Evolutionary conservation across 495 filamentous ascomycete genomes (phyloP).

Genomic region (Daldinia bambusicola): DNA sequence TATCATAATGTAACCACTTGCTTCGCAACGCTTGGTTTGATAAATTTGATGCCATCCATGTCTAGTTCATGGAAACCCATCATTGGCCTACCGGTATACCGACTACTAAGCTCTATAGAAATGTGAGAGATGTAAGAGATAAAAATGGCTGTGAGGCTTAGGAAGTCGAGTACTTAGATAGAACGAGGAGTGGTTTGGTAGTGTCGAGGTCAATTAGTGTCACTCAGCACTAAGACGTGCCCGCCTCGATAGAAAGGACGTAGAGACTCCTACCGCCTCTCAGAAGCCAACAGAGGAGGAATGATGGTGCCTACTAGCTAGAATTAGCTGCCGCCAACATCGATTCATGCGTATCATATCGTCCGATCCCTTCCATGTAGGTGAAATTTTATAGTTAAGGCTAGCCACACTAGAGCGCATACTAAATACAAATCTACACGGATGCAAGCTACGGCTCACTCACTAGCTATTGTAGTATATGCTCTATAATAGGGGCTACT

Average conservation of each 20-base stretch:
- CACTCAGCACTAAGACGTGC: conserved; percentile 3
- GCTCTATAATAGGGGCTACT: conserved; percentile 3
- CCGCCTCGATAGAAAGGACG: conserved; percentile 17
- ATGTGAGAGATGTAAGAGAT: conserved; percentile 2
- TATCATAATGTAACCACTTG: conserved; percentile 22
- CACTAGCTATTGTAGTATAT: not conserved
- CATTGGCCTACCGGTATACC: conserved; percentile 20
- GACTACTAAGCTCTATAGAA: not conserved
- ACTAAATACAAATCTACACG: not conserved
- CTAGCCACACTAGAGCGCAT: not conserved
- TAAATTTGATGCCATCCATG: conserved; percentile 22
- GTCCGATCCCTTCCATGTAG: conserved; percentile 7
- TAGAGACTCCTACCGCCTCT: not conserved
- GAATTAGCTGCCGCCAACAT: conserved; percentile 7
- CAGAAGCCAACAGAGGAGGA: conserved; percentile 4
- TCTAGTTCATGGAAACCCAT: not conserved
- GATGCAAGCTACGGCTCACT: conserved; percentile 7
- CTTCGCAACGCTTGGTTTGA: conserved; percentile 8
- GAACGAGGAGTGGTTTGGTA: conserved; percentile 17
- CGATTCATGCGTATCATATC: conserved; percentile 20
- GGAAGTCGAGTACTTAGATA: conserved; percentile 2
- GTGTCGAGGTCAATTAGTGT: conserved; percentile 18
- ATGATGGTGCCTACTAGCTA: not conserved
- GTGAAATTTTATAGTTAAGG: conserved; percentile 11
- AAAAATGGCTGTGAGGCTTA: conserved; percentile 6